Evolutionary conservation across 768 basidiomycete species (phyloP).

Genomic region (Amanita rimosa): DNA sequence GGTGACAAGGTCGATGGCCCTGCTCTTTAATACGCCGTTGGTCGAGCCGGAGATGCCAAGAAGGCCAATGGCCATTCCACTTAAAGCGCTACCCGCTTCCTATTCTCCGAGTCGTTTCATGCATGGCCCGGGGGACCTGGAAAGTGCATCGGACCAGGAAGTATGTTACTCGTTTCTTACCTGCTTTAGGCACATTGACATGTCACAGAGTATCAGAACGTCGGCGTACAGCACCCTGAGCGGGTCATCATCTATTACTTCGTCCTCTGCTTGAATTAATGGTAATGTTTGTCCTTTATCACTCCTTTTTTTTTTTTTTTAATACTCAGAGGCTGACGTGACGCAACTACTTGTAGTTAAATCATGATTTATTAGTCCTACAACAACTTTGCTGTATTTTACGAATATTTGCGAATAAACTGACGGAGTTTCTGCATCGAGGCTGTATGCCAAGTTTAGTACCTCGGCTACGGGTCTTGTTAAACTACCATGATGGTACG

Average conservation of each 20-base stretch:
- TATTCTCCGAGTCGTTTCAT: not conserved
- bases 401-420: not conserved
- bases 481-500: not conserved
- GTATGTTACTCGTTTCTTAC: not conserved
- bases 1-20: conserved; percentile 17
- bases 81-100: conserved; percentile 14
- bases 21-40: conserved; percentile 25
- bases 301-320: not conserved
- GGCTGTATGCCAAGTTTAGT: too few relatives aligned
- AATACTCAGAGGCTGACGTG: not conserved
- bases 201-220: conserved; percentile 3
- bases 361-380: too few relatives aligned
- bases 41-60: conserved; percentile 16
- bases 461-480: too few relatives aligned
- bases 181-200: not conserved
- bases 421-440: too few relatives aligned
- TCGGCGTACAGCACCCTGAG: not conserved
- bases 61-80: conserved; percentile 12
- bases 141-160: conserved; percentile 3
- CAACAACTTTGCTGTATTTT: not conserved
- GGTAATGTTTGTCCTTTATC: not conserved
- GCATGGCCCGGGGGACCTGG: not conserved
- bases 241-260: not conserved
- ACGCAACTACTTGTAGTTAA: not conserved
- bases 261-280: not conserved